phyloP scores from a whole-genome alignment of 2,329 filamentous ascomycete species.

The Trichoderma sp. region DNA sequence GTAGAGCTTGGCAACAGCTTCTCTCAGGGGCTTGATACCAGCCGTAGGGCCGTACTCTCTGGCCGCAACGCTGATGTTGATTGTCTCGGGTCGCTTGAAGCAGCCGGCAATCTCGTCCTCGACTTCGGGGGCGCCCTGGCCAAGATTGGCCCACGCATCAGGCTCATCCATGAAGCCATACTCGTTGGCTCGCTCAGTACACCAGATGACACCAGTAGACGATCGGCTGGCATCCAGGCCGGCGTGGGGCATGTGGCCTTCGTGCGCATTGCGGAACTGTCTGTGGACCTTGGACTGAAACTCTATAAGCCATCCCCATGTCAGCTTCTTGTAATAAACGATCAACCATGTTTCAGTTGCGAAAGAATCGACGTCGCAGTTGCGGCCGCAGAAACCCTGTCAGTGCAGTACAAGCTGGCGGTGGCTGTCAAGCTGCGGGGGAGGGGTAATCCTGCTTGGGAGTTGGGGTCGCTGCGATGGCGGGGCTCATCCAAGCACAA shows the following conservation, averaged over 20 bases:
- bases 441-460: constrained; percentile 25
- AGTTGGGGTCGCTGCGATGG: constrained; percentile 2
- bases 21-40: constrained; percentile 86
- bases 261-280: constrained; percentile 87
- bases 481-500: constrained; percentile 23
- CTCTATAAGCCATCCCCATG: constrained; percentile 55
- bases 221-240: constrained; percentile 86
- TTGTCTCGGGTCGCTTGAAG: constrained; percentile 77
- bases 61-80: constrained; percentile 77
- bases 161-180: constrained; percentile 86
- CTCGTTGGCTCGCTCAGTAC: constrained; percentile 82
- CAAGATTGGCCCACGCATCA: constrained; percentile 85
- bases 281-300: constrained; percentile 81
- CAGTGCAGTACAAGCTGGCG: not conserved
- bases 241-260: constrained; percentile 87
- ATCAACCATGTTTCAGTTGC: not conserved
- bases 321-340: constrained; percentile 28
- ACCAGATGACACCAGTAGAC: constrained; percentile 94
- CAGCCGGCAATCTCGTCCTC: constrained; percentile 90
- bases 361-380: not conserved
- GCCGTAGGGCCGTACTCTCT: constrained; percentile 93
- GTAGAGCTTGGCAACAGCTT: constrained; percentile 89
- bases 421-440: constrained; percentile 27
- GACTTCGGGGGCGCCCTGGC: constrained; percentile 91
- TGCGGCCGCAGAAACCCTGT: not conserved